Conservation (phyloP, 2,329 filamentous ascomycete species). For the Colletotrichum neosansevieriae region DNA sequence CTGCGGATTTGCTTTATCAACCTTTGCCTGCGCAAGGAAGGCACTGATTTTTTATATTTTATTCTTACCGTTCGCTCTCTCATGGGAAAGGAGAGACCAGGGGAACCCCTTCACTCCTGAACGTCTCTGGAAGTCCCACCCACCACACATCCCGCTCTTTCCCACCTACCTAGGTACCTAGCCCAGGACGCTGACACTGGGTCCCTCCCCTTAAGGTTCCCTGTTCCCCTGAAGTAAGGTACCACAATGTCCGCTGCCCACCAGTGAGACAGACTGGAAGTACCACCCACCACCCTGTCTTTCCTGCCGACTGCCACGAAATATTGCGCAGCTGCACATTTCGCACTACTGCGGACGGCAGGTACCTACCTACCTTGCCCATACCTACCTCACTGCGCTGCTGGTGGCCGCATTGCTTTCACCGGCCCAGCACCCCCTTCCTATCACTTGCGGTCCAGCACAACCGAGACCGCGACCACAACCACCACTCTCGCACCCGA, state of each 20-base stretch:
- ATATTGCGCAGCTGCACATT: too few relatives aligned
- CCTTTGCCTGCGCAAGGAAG: slow-evolving; percentile 33
- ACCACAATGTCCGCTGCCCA: slow-evolving; percentile 28
- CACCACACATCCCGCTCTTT: slow-evolving; percentile 22
- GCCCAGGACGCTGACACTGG: slow-evolving; percentile 18
- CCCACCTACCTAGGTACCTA: background rate
- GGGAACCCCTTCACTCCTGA: slow-evolving; percentile 36
- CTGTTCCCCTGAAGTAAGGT: slow-evolving; percentile 21
- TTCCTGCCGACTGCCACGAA: background rate
- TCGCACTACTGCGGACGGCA: too few relatives aligned
- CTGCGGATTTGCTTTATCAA: slow-evolving; percentile 18
- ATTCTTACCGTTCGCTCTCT: slow-evolving; percentile 6
- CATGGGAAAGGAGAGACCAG: slow-evolving; percentile 37
- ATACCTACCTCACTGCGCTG: background rate
- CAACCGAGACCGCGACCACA: background rate
- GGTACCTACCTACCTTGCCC: slow-evolving; percentile 6
- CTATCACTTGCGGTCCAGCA: background rate
- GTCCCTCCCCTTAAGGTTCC: too few relatives aligned
- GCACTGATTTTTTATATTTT: slow-evolving; percentile 2
- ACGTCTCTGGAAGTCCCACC: slow-evolving; percentile 27
- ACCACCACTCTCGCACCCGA: slow-evolving; percentile 6
- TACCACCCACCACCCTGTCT: background rate
- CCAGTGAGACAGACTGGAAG: too few relatives aligned
- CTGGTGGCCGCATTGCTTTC: background rate
- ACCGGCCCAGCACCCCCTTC: background rate